Percentiles rank a stretch among this genome's conserved stretches.
phyloP scores from a whole-genome alignment of 108 stramenopile genomes.

The Conticribra weissflogii region DNA sequence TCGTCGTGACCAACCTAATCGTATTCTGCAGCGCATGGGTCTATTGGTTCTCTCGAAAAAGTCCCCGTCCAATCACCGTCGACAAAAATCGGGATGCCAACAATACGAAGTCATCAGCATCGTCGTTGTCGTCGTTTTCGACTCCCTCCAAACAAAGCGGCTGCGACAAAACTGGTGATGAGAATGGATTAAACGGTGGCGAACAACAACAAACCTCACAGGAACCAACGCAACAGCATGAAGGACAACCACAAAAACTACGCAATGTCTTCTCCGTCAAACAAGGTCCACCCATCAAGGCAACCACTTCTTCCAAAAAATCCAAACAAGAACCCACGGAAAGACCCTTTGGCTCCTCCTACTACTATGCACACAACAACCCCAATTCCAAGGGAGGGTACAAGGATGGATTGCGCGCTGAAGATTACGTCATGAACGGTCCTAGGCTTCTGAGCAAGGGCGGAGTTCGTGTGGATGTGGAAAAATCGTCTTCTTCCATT shows the following conservation, averaged over 20 bases:
- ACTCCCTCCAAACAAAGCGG: too few species aligned
- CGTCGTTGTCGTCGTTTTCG: too few species aligned
- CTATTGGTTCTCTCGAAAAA: too few species aligned
- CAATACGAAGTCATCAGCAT: too few species aligned
- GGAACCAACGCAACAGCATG: background rate
- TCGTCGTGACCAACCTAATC: too few species aligned
- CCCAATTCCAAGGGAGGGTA: slow-evolving; percentile 76
- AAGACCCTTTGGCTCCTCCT: slow-evolving; percentile 78
- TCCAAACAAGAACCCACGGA: slow-evolving; percentile 8
- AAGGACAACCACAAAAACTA: slow-evolving; percentile 9
- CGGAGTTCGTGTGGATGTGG: slow-evolving; percentile 51
- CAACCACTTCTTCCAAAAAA: background rate
- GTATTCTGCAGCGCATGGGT: too few species aligned
- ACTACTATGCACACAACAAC: slow-evolving; percentile 86
- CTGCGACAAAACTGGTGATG: background rate
- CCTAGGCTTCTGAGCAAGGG: slow-evolving; percentile 69
- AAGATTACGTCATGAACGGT: slow-evolving; percentile 85
- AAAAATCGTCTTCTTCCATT: too few species aligned
- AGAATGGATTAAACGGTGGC: background rate
- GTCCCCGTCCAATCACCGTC: too few species aligned
- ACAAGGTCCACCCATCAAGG: slow-evolving; percentile 22
- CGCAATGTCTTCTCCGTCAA: slow-evolving; percentile 45
- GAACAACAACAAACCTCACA: background rate
- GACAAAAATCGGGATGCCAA: too few species aligned
- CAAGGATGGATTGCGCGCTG: slow-evolving; percentile 77